Evolutionary conservation across 2,329 filamentous ascomycete genomes (phyloP), one percentile per base, ranked within the genome.

Genomic region (Thielaviopsis ethacetica): DNA sequence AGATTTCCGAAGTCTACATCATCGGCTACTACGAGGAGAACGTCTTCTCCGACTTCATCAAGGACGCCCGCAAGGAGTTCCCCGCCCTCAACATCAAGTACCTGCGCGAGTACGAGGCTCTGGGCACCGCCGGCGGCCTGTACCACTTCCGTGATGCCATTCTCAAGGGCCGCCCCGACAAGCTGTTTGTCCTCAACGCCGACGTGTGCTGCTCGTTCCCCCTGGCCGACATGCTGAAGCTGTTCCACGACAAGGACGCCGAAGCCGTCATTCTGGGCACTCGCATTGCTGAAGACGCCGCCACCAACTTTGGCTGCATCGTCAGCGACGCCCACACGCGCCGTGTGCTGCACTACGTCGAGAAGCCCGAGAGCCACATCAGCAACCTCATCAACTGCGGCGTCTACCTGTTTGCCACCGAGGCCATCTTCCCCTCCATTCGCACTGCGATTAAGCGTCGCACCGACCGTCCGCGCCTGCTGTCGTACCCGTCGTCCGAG

Each of bases 71-170:
- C 62, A 82, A 82, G 71, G 86, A 88, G 70, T 95, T 95, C 75
- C 89, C 91, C 58, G 82, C 88, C 68, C 83, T 97, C 67, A 83
- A 84, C 66, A 89, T 97, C 74, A 89, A 91, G 72, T 98, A 98
- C 75, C 82, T 98, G 58, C 88, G 93, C 69, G 93, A 98, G 77
- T 98, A 98, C 76, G 86, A 95, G 72, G 91, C 93, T 61, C 76
- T 98, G 63, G 93, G 93, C 69, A 97, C 93, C 15, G 93, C 93
- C 30, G 93, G 93, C 66, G 93, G 93, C 62, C 82, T 98, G 53
- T 98, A 97, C 80, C 93, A 97, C 76, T 97, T 98, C 83, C 89
- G 93, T 70, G 93, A 98, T 81, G 89, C 89, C 64, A 97, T 98
- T 69, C 83, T 97, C 71, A 97, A 96, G 77, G 91, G 91, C 68